Evolutionary conservation across 371 early-diverging fungal species (phyloP).

Genomic region (Lichtheimia hyalospora): DNA sequence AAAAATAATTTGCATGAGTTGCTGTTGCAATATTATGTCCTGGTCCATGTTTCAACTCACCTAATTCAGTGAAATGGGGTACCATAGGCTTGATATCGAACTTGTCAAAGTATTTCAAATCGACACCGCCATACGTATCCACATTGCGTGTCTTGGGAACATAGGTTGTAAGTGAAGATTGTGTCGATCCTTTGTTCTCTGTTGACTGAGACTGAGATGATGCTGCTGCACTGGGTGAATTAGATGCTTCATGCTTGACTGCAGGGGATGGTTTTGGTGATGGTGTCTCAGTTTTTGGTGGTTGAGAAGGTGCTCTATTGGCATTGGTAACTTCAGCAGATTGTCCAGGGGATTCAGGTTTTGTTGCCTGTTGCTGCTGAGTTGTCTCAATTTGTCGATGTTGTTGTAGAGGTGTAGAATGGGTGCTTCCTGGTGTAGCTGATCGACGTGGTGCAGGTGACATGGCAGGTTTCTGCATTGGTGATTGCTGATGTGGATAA

Average conservation of each 20-base stretch:
- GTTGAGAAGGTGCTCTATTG: neutral
- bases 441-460: conserved; percentile 33
- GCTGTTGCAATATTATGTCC: too few relatives aligned
- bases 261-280: conserved; percentile 11
- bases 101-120: conserved; percentile 65
- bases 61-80: conserved; percentile 60
- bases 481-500: conserved; percentile 28
- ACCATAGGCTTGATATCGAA: conserved; percentile 56
- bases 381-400: conserved; percentile 22
- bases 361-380: conserved; percentile 4
- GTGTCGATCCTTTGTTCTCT: neutral
- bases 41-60: conserved; percentile 21
- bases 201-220: neutral
- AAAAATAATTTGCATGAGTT: too few relatives aligned
- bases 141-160: conserved; percentile 53
- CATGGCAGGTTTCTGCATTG: conserved; percentile 24
- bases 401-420: conserved; percentile 40
- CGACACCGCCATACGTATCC: conserved; percentile 76
- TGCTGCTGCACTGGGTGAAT: conserved; percentile 9
- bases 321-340: neutral
- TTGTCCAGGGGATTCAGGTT: conserved; percentile 6
- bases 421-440: conserved; percentile 31
- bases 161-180: conserved; percentile 28
- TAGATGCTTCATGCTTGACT: conserved; percentile 1
- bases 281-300: conserved; percentile 4